Percentiles rank a stretch among this genome's conserved stretches.
Evolutionary conservation across 1,284 basidiomycete genomes (phyloP).

Genomic region (Moniliophthora roreri): DNA sequence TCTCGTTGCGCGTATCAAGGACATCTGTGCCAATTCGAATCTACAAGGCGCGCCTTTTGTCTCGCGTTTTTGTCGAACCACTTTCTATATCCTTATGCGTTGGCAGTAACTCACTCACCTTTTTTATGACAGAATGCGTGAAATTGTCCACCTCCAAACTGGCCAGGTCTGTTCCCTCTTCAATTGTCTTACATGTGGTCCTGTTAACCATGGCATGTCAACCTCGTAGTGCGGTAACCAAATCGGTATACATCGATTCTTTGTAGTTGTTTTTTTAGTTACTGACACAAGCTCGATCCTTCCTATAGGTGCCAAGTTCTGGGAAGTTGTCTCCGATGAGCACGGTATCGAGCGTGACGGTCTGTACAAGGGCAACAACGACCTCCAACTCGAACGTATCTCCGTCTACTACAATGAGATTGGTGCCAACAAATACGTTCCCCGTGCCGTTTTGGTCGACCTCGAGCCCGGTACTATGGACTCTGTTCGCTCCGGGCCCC

Average conservation of each 20-base stretch:
- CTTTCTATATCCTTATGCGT: conserved; percentile 7
- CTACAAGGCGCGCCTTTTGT: conserved; percentile 8
- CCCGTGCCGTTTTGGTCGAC: conserved; percentile 92
- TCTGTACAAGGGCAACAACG: conserved; percentile 90
- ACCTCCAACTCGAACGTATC: conserved; percentile 97
- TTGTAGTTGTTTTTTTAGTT: conserved; percentile 18
- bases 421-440: conserved; percentile 92
- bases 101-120: conserved; percentile 18
- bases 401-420: conserved; percentile 95
- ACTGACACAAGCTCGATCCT: conserved; percentile 14
- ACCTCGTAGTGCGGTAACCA: conserved; percentile 89
- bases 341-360: conserved; percentile 95
- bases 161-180: conserved; percentile 70
- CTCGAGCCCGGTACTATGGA: conserved; percentile 98
- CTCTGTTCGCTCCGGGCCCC: conserved; percentile 83
- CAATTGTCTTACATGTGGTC: conserved; percentile 15
- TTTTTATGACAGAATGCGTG: conserved; percentile 74
- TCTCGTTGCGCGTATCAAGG: conserved; percentile 29
- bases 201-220: conserved; percentile 19
- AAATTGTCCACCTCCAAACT: conserved; percentile 97
- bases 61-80: conserved; percentile 8
- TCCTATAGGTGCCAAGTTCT: conserved; percentile 90
- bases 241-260: conserved; percentile 65
- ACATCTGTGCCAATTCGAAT: conserved; percentile 1
- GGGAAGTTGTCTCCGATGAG: conserved; percentile 97